Evolutionary conservation across 2,329 filamentous ascomycete genomes (phyloP).

Genomic region (Penicillium paneum): DNA sequence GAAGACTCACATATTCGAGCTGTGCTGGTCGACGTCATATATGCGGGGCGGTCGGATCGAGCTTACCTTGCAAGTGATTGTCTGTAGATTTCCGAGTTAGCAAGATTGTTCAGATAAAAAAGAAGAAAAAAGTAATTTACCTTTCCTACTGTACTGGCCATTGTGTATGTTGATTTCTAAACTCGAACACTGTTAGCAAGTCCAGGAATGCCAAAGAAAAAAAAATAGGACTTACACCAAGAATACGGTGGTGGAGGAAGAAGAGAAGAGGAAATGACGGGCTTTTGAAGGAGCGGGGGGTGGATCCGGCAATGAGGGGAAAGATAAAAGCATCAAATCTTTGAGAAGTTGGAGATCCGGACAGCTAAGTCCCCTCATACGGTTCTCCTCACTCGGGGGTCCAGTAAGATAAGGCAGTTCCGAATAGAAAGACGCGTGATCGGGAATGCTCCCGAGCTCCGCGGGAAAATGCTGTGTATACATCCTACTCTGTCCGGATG

Average conservation of each 20-base stretch:
- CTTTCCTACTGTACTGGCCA: constrained; percentile 58
- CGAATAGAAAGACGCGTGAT: background rate
- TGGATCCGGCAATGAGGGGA: constrained; percentile 16
- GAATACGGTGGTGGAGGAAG: constrained; percentile 16
- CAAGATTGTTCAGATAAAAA: background rate
- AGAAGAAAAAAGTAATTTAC: constrained; percentile 29
- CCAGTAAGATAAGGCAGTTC: background rate
- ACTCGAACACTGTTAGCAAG: background rate
- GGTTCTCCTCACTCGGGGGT: background rate
- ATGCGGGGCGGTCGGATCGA: constrained; percentile 7
- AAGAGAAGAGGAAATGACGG: constrained; percentile 13
- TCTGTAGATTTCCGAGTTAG: constrained; percentile 50
- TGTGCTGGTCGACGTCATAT: constrained; percentile 15
- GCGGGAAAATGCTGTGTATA: background rate
- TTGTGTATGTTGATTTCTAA: constrained; percentile 28
- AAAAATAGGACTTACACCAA: constrained; percentile 15
- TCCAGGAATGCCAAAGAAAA: background rate
- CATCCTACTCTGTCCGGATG: background rate
- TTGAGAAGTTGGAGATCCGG: constrained; percentile 6
- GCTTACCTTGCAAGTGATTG: constrained; percentile 79
- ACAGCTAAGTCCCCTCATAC: constrained; percentile 1
- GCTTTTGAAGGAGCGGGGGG: constrained; percentile 17
- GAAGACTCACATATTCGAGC: constrained; percentile 15
- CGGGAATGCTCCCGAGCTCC: constrained; percentile 1
- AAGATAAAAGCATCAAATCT: constrained; percentile 4